Evolutionary conservation across 1,284 basidiomycete genomes (phyloP), one percentile per base, ranked within the genome.

Genomic region (Peniophora sp.): DNA sequence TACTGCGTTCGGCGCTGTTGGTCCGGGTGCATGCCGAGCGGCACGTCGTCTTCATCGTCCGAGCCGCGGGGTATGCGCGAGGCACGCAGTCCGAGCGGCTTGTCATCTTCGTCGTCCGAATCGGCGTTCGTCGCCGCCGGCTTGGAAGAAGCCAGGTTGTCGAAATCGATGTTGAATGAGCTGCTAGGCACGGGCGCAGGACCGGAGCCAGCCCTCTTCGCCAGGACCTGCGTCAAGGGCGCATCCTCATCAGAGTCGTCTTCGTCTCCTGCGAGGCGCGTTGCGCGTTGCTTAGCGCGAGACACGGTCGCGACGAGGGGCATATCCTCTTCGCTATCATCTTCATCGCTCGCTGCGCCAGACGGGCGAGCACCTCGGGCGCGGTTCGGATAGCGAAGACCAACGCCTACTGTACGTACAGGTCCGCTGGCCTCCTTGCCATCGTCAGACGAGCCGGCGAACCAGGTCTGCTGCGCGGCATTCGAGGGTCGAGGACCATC

Each of bases 1-100:
- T 79, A 82, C 59, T 87, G 84, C n/a, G 83, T 81, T 54, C 77
- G 77, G 49, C 85, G 81, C 56, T 87, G 79, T 57, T 88, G 85
- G 54, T 87, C 83, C 14, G 87, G 85, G 62, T 86, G 85, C 53
- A 86, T 68, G 6, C 75, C 87, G n/a, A 90, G 71, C 6, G 78
- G 78, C 47, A 61, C 64, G 54, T 78, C 70, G 52, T 78, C 78
- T 0, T 78, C 71, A 45, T 67, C 65, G 42, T 20, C 51, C 20
- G 43, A 44, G 44, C 54, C 57, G 23, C 46, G 53, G 24, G 61
- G 52, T n/a, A 68, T 49, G 48, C 67, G 68, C n/a, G 81, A 83
- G 11, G 73, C 76, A 43, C 81, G 76, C 35, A 85, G 65, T 23
- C 78, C 84, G 24, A 89, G 77, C 3, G 86, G 88, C 54, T 78